phyloP scores from a whole-genome alignment of 305 asterid species.

The Andrographis paniculata region DNA sequence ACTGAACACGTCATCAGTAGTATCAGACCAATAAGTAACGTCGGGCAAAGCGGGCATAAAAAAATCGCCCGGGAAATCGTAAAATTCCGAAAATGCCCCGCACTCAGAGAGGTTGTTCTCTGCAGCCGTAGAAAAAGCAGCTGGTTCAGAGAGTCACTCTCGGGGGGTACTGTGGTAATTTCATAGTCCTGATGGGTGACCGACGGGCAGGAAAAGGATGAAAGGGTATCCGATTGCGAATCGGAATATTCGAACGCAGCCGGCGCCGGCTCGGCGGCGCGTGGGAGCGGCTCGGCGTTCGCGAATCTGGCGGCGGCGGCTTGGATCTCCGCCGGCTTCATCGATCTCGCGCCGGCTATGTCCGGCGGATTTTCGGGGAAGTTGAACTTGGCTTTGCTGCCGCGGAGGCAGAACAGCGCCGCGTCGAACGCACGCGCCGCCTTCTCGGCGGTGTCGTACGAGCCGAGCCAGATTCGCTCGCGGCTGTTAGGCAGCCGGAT shows the following conservation, averaged over 20 bases:
- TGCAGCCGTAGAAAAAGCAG: constrained; percentile 13
- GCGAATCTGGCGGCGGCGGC: constrained; percentile 39
- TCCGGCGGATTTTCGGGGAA: constrained; percentile 40
- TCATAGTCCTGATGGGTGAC: constrained; percentile 23
- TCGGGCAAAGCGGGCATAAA: constrained; percentile 18
- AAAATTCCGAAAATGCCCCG: constrained; percentile 29
- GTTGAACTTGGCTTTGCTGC: constrained; percentile 38
- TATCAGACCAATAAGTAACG: constrained; percentile 20
- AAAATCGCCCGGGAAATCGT: constrained; percentile 22
- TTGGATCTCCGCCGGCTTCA: constrained; percentile 43
- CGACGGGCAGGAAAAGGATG: constrained; percentile 20
- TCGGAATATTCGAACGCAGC: constrained; percentile 21
- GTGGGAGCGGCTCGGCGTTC: not conserved
- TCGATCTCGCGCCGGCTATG: constrained; percentile 22
- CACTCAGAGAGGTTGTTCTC: constrained; percentile 16
- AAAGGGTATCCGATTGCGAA: constrained; percentile 14
- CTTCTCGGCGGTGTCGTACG: constrained; percentile 50
- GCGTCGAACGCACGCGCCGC: constrained; percentile 72
- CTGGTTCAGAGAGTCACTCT: constrained; percentile 21
- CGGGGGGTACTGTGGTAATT: constrained; percentile 31
- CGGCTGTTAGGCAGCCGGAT: constrained; percentile 55
- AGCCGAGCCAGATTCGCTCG: constrained; percentile 59
- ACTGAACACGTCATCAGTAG: constrained; percentile 15
- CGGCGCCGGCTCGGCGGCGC: not conserved
- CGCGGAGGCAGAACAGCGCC: constrained; percentile 51